Evolutionary conservation across 1,284 basidiomycete species (phyloP).

Genomic region (Xanthoconium separans): DNA sequence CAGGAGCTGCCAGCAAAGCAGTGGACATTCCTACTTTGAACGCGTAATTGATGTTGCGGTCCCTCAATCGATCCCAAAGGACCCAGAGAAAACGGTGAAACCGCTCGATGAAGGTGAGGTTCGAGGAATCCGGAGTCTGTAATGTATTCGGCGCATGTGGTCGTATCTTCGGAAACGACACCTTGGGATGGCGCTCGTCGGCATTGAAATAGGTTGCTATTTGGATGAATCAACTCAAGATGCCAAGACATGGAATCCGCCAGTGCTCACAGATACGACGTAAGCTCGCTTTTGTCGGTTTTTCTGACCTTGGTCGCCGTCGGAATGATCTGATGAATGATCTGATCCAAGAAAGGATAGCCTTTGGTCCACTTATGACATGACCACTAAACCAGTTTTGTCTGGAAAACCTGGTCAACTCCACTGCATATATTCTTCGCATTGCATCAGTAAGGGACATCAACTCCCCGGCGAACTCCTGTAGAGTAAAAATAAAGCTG

Average conservation of each 20-base stretch:
- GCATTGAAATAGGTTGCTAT: slow-evolving; percentile 64
- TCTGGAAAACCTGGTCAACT: slow-evolving; percentile 46
- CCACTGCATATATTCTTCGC: slow-evolving; percentile 65
- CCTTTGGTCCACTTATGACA: slow-evolving; percentile 26
- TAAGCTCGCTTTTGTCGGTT: slow-evolving; percentile 18
- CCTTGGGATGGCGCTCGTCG: slow-evolving; percentile 51
- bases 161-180: slow-evolving; percentile 79
- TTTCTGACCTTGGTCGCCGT: slow-evolving; percentile 14
- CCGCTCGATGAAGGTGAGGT: slow-evolving; percentile 58
- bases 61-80: slow-evolving; percentile 65
- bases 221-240: slow-evolving; percentile 12
- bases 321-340: slow-evolving; percentile 22
- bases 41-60: slow-evolving; percentile 84
- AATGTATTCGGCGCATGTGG: slow-evolving; percentile 84
- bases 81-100: slow-evolving; percentile 76
- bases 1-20: slow-evolving; percentile 80
- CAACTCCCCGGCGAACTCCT: slow-evolving; percentile 87
- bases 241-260: neutral
- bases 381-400: slow-evolving; percentile 43
- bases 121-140: slow-evolving; percentile 66
- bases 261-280: slow-evolving; percentile 43
- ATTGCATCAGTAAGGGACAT: slow-evolving; percentile 81
- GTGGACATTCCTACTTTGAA: slow-evolving; percentile 85
- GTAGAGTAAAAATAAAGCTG: slow-evolving; percentile 91
- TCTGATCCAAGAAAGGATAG: slow-evolving; percentile 22